Evolutionary conservation across 176 grass and related monocot species (phyloP), one percentile per base, ranked within the genome.

Genomic region (Sorghum bicolor): DNA sequence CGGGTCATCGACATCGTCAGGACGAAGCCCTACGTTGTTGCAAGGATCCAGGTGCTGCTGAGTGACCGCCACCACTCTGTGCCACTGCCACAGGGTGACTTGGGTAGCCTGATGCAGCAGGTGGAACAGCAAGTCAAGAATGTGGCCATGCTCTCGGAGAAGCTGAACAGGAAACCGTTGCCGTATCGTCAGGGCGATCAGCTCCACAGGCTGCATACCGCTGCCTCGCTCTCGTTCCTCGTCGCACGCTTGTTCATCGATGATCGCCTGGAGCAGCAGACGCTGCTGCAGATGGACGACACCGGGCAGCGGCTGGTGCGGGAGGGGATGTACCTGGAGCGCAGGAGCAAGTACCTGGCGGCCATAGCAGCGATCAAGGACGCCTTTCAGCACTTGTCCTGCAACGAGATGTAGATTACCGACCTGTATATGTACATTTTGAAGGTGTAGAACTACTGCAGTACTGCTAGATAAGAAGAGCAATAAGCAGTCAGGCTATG

Each of bases 1-100:
- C 91, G 89, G 16, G 85, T 96, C 30, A 4, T 83, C 2, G 72
- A 81, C 40, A 36, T 89, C 33, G 33, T 93, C 87, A 90, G 93
- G 68, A 92, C 91, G 5, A 96, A 94, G 77, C 96, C 96, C 47
- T 99, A 94, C 72, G 71, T 89, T 19, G 84, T 99, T 9, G 96
- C 93, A 3, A 84, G 85, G 31, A 70, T 98, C 22, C 72, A 90
- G 50, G 89, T 89, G 28, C 69, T 94, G 17, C 69, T 94, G 17
- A 85, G 77, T 8, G 96, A 98, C 45, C 33, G 58, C 15, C 87
- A 71, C 14, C 85, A 36, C 11, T 52, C 83, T 6, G 88, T 80
- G 69, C 68, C 74, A 0, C 85, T 80, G 69, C 68, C 74, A 0
- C 85, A 84, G 1, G 65, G 77, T 16, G 72, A 93, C 61, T 33